Conservation (phyloP, 2,329 filamentous ascomycete species). For the Alternaria triticina region DNA sequence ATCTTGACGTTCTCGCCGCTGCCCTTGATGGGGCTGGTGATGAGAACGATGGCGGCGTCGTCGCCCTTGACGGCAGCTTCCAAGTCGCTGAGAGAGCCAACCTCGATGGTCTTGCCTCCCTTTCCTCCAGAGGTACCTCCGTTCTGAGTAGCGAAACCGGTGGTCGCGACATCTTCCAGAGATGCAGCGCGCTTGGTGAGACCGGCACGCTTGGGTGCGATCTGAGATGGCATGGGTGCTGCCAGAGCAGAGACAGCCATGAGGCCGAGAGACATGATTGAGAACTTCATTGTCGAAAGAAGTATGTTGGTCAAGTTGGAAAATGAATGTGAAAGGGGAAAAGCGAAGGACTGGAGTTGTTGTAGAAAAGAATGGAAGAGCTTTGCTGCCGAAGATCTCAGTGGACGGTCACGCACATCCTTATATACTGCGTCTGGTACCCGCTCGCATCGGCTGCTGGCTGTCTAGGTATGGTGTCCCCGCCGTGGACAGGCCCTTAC, state of each 20-base stretch:
- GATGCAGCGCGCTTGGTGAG: constrained; percentile 38
- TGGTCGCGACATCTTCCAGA: constrained; percentile 34
- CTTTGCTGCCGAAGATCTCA: constrained; percentile 15
- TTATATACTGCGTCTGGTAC: constrained; percentile 13
- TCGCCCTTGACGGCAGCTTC: constrained; percentile 54
- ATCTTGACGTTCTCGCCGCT: constrained; percentile 53
- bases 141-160: constrained; percentile 44
- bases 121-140: constrained; percentile 50
- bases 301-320: constrained; percentile 11
- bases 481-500: constrained; percentile 10
- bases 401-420: constrained; percentile 2
- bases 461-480: background rate
- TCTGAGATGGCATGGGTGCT: constrained; percentile 36
- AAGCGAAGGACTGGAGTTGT: constrained; percentile 20
- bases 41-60: constrained; percentile 54
- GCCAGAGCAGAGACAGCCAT: constrained; percentile 41
- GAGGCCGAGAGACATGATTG: constrained; percentile 38
- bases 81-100: constrained; percentile 49
- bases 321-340: constrained; percentile 20
- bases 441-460: background rate
- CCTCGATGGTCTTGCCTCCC: constrained; percentile 45
- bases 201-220: constrained; percentile 23
- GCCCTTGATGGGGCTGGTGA: constrained; percentile 55
- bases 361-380: constrained; percentile 25
- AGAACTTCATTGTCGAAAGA: constrained; percentile 36